Percentiles rank a stretch among this genome's conserved stretches.
These are phyloP conservation scores for Eleusine coracana DNA, from an alignment of 176 grass and related monocot genomes.

Conservation along the genomic window DNA sequence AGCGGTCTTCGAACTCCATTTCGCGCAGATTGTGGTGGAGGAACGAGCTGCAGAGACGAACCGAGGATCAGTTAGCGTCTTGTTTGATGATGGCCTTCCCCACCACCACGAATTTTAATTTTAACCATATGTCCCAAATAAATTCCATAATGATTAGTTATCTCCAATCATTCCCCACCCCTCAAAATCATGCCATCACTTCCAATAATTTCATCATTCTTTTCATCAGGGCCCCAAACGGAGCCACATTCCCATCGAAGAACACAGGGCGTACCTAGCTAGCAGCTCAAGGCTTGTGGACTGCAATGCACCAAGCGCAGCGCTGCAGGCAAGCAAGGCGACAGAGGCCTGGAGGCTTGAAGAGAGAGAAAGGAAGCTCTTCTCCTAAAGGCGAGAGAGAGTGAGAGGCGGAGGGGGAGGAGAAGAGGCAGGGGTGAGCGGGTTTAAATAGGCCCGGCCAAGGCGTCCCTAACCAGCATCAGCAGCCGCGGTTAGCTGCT, in stretches of 20 bases:
- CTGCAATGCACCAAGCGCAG: slow-evolving; percentile 39
- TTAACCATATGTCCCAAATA: not conserved
- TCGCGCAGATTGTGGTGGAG: not conserved
- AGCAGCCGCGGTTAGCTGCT: slow-evolving; percentile 41
- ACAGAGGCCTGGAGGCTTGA: slow-evolving; percentile 21
- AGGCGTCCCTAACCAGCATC: slow-evolving; percentile 17
- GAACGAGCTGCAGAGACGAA: slow-evolving; percentile 35
- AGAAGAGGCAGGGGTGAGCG: slow-evolving; percentile 27
- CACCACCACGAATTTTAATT: not conserved
- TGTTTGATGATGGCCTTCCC: not conserved
- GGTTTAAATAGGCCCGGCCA: slow-evolving; percentile 70
- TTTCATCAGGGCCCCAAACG: slow-evolving; percentile 17
- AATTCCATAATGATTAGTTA: not conserved
- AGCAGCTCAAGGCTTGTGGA: slow-evolving; percentile 13
- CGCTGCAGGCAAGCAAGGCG: not conserved
- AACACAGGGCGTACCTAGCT: slow-evolving; percentile 45
- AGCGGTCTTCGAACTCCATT: slow-evolving; percentile 87
- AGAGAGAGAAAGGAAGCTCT: not conserved
- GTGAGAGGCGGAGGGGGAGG: slow-evolving; percentile 55
- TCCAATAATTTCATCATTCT: not conserved
- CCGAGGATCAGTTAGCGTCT: slow-evolving; percentile 12
- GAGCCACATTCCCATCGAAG: slow-evolving; percentile 54
- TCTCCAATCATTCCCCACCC: not conserved
- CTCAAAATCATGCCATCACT: slow-evolving; percentile 9
- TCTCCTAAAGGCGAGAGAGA: slow-evolving; percentile 8